Conservation (phyloP, 176 grass and related monocot genomes). For the Echinochloa phyllopogon region DNA sequence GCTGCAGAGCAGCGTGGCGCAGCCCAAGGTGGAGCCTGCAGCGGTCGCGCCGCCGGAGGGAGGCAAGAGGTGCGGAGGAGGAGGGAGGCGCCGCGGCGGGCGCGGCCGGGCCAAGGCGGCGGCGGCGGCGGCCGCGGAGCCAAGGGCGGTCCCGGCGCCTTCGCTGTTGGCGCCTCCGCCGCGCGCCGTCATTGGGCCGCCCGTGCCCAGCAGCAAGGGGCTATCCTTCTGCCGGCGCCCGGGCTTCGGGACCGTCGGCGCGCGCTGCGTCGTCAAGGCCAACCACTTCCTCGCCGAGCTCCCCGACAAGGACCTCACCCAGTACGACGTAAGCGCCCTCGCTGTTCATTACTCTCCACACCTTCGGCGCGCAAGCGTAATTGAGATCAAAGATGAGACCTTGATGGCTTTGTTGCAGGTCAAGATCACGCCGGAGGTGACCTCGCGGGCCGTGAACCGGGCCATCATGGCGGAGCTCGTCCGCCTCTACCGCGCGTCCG, state of each 20-base stretch:
- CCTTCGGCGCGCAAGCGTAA: neutral
- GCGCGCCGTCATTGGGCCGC: constrained; percentile 51
- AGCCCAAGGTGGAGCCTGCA: constrained; percentile 62
- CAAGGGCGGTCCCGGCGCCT: neutral
- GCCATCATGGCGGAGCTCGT: constrained; percentile 84
- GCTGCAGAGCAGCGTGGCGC: constrained; percentile 79
- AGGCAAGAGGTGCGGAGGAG: constrained; percentile 54
- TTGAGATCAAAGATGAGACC: constrained; percentile 32
- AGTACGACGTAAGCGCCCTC: constrained; percentile 77
- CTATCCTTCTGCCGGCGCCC: constrained; percentile 76
- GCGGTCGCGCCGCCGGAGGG: constrained; percentile 46
- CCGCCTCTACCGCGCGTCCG: constrained; percentile 71
- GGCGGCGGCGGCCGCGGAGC: constrained; percentile 35
- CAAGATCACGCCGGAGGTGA: constrained; percentile 85
- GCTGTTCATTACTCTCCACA: neutral
- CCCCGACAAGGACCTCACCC: constrained; percentile 89
- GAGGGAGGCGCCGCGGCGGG: constrained; percentile 58
- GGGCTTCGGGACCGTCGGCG: constrained; percentile 82
- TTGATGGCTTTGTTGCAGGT: constrained; percentile 56
- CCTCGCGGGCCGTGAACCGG: constrained; percentile 77
- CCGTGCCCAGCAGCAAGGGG: constrained; percentile 68
- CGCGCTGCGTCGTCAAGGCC: constrained; percentile 85
- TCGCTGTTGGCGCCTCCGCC: neutral
- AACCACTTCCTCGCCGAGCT: constrained; percentile 94
- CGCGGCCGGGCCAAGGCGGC: constrained; percentile 53